These are phyloP conservation scores for Amanita brunnescens DNA, from an alignment of 768 basidiomycete species.

Conservation along the genomic window DNA sequence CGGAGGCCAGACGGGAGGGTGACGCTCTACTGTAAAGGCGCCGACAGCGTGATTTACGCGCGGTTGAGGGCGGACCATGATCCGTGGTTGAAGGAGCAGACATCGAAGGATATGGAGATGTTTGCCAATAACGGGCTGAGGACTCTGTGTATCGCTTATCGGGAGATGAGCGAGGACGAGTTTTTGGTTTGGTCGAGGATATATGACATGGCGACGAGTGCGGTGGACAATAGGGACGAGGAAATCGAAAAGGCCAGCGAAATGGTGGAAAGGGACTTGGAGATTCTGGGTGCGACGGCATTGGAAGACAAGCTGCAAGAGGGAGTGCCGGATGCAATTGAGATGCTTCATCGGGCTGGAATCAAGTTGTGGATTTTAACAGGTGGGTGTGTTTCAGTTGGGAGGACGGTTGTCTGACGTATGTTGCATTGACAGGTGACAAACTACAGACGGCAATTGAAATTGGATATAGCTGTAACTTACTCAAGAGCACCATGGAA, in stretches of 20 bases:
- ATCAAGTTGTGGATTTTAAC: conserved; percentile 99
- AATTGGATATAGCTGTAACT: conserved; percentile 93
- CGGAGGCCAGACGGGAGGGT: conserved; percentile 78
- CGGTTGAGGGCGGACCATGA: conserved; percentile 77
- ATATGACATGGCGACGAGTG: conserved; percentile 76
- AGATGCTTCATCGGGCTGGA: conserved; percentile 81
- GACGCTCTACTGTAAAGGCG: conserved; percentile 92
- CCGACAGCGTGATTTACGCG: conserved; percentile 90
- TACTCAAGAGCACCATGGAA: conserved; percentile 92
- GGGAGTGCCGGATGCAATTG: conserved; percentile 95
- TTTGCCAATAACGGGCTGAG: conserved; percentile 91
- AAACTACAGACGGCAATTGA: conserved; percentile 98
- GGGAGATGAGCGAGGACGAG: conserved; percentile 74
- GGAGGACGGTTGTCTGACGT: neutral
- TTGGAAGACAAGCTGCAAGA: conserved; percentile 96
- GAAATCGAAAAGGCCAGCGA: conserved; percentile 87
- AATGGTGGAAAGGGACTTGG: conserved; percentile 69
- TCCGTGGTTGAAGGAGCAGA: conserved; percentile 61
- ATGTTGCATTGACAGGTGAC: conserved; percentile 50
- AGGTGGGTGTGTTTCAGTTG: conserved; percentile 33
- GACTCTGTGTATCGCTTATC: conserved; percentile 84
- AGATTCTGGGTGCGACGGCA: conserved; percentile 91
- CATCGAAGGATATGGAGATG: conserved; percentile 79
- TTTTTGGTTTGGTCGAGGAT: conserved; percentile 70
- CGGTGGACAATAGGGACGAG: conserved; percentile 77